Percentiles rank a stretch among this genome's conserved stretches.
Evolutionary conservation across 1,284 basidiomycete species (phyloP).

Genomic region (Tetrapyrgos nigripes): DNA sequence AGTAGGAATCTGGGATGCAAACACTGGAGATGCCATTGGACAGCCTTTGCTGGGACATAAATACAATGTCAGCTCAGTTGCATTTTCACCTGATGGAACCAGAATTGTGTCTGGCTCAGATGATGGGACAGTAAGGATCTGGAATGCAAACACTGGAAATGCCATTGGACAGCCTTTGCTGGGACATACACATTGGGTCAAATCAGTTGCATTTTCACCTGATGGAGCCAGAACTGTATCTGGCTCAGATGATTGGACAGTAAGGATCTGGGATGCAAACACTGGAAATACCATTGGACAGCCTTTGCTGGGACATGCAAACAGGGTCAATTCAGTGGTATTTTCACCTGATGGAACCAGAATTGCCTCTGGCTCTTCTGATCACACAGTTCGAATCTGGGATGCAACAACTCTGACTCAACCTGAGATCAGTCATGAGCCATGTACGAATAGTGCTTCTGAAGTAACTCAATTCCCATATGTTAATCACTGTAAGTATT

Average conservation of each 20-base stretch:
- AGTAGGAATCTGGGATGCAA: constrained; percentile 14
- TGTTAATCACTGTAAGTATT: too few relatives aligned
- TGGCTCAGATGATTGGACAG: constrained; percentile 1
- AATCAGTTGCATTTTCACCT: constrained; percentile 7
- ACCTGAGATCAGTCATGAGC: too few relatives aligned
- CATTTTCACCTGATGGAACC: too few relatives aligned
- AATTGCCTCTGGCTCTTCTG: constrained; percentile 1
- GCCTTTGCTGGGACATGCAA: constrained; percentile 13
- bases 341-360: constrained; percentile 8
- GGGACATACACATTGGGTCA: not conserved
- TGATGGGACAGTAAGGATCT: constrained; percentile 14
- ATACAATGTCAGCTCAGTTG: constrained; percentile 2
- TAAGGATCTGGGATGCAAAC: constrained; percentile 4
- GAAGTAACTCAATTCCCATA: too few relatives aligned
- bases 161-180: not conserved
- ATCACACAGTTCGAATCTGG: not conserved
- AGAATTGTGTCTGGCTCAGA: too few relatives aligned
- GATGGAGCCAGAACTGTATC: constrained; percentile 1
- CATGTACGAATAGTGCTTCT: too few relatives aligned
- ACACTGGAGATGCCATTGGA: not conserved
- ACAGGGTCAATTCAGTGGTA: constrained; percentile 9
- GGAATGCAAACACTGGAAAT: constrained; percentile 16
- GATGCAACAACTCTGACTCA: too few relatives aligned
- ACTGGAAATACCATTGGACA: constrained; percentile 6
- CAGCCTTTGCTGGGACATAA: constrained; percentile 11